phyloP scores from a whole-genome alignment of 1,139 yeast genomes.

The Pichia inconspicua region DNA sequence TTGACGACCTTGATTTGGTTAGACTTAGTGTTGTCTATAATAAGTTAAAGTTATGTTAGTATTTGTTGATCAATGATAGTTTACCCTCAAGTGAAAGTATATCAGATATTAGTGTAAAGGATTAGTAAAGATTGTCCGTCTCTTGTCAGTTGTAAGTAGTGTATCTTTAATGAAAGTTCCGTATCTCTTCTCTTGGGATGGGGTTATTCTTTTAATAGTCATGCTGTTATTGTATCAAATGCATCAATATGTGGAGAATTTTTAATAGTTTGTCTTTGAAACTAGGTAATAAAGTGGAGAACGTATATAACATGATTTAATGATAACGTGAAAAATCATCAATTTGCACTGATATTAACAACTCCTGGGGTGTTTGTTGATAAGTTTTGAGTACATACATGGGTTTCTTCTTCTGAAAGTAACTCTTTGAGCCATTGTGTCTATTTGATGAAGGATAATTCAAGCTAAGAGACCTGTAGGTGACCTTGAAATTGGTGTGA shows the following conservation, averaged over 20 bases:
- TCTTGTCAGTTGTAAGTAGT: no score
- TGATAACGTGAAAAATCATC: neutral
- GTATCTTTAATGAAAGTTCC: no score
- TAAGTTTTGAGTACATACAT: conserved; percentile 40
- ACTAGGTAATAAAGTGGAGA: no score
- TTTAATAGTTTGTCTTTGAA: no score
- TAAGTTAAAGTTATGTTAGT: no score
- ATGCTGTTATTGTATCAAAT: no score
- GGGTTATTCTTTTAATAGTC: no score
- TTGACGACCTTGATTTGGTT: conserved; percentile 98
- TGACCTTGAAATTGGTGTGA: neutral
- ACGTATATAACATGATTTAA: no score
- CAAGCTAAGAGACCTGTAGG: neutral
- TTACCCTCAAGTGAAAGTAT: neutral
- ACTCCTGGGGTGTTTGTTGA: neutral
- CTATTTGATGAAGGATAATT: conserved; percentile 13
- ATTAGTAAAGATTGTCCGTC: no score
- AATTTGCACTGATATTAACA: neutral
- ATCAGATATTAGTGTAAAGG: no score
- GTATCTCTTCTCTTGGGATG: no score
- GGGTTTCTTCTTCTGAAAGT: conserved; percentile 78
- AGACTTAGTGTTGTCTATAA: conserved; percentile 95
- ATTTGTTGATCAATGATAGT: conserved; percentile 1
- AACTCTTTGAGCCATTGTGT: conserved; percentile 69
- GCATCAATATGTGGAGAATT: no score